Evolutionary conservation across 352 stramenopile species (phyloP).

Genomic region (Salisapilia sapeloensis): DNA sequence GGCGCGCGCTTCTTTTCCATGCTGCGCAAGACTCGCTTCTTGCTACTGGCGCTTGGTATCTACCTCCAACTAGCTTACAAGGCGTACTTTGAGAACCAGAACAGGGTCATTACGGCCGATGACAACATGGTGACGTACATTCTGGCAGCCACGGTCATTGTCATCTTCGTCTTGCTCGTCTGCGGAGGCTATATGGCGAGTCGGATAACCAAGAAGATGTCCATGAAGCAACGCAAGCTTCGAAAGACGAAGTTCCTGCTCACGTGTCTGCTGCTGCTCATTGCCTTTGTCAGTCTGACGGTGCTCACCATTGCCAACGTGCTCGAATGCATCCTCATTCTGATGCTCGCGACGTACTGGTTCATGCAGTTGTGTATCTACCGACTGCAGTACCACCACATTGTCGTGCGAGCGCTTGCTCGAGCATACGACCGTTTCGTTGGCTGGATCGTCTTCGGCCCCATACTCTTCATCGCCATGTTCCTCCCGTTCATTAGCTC

Average conservation of each 20-base stretch:
- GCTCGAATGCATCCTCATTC: conserved; percentile 48
- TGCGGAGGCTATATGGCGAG: conserved; percentile 74
- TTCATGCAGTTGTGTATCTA: conserved; percentile 74
- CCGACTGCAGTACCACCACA: conserved; percentile 70
- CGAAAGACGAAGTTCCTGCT: conserved; percentile 81
- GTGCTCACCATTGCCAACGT: conserved; percentile 55
- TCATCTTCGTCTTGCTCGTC: conserved; percentile 53
- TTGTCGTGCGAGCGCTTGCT: conserved; percentile 60
- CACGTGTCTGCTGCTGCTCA: conserved; percentile 39
- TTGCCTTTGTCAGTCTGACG: conserved; percentile 52
- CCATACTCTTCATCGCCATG: conserved; percentile 80
- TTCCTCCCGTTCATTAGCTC: conserved; percentile 78
- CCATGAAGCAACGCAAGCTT: conserved; percentile 80
- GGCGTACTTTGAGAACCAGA: conserved; percentile 49
- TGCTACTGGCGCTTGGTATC: conserved; percentile 7
- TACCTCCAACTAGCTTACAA: conserved; percentile 38
- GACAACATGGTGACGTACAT: conserved; percentile 46
- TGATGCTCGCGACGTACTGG: conserved; percentile 68
- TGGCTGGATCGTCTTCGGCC: conserved; percentile 79
- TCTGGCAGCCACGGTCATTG: conserved; percentile 37
- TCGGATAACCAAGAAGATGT: conserved; percentile 80
- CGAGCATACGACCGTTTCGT: conserved; percentile 58
- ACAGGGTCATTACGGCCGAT: conserved; percentile 27
- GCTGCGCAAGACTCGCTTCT: conserved; percentile 4
- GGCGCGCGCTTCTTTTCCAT: conserved; percentile 2